Percentiles rank a stretch among this genome's conserved stretches.
These are phyloP conservation scores for Osmanthus fragrans DNA, from an alignment of 257 asterid species.

Conservation along the genomic window DNA sequence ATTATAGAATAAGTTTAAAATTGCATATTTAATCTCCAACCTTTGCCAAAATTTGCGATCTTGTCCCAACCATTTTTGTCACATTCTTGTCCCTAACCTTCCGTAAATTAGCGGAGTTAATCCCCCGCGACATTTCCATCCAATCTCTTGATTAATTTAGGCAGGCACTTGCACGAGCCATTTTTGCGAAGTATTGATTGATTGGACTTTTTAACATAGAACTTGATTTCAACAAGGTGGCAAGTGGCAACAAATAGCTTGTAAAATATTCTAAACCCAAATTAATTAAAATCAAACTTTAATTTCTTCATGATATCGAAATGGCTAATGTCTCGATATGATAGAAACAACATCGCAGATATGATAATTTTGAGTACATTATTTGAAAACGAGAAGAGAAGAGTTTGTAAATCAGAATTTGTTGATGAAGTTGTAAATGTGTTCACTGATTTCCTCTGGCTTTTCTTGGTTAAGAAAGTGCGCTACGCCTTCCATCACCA, in stretches of 20 bases:
- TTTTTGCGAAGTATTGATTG: too few relatives aligned
- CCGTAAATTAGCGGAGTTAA: too few relatives aligned
- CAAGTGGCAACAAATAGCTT: not conserved
- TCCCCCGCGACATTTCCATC: too few relatives aligned
- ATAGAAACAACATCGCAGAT: not conserved
- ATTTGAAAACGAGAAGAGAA: not conserved
- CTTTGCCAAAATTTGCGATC: not conserved
- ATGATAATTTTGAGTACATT: not conserved
- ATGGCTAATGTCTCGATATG: not conserved
- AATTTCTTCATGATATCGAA: not conserved
- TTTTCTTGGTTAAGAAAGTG: slow-evolving; percentile 44
- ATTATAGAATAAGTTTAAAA: too few relatives aligned
- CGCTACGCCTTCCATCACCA: slow-evolving; percentile 45
- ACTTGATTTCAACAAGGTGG: not conserved
- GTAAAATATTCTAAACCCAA: not conserved
- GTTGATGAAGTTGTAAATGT: slow-evolving; percentile 26
- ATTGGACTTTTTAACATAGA: too few relatives aligned
- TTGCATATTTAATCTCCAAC: not conserved
- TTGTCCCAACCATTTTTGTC: not conserved
- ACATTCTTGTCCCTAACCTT: not conserved
- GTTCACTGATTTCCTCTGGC: slow-evolving; percentile 32
- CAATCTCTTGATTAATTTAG: too few relatives aligned
- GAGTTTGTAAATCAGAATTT: slow-evolving; percentile 10
- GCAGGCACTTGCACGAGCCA: too few relatives aligned
- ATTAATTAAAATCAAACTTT: not conserved